Conservation (phyloP, 192 early-diverging fungal species). For the Entomortierella chlamydospora region DNA sequence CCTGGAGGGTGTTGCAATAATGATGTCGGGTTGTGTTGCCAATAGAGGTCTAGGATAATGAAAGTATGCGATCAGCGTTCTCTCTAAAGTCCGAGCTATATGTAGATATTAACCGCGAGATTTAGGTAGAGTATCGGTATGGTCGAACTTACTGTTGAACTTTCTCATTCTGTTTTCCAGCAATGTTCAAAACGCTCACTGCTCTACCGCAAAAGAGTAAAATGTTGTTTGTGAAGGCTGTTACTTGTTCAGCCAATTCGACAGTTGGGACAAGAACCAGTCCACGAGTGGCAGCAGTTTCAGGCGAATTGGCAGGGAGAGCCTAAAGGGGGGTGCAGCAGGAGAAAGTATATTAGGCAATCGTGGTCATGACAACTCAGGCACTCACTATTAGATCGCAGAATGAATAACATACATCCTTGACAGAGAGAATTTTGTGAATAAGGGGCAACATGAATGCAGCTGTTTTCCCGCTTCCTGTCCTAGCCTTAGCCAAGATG, state of each 20-base stretch:
- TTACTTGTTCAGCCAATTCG: constrained; percentile 96
- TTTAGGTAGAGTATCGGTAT: neutral
- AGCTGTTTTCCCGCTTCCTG: constrained; percentile 97
- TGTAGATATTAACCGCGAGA: no score
- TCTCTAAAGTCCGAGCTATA: no score
- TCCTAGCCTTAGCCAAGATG: constrained; percentile 91
- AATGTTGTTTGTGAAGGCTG: constrained; percentile 78
- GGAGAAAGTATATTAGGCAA: neutral
- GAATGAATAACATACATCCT: constrained; percentile 61
- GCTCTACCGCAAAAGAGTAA: constrained; percentile 76
- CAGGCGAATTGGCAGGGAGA: constrained; percentile 47
- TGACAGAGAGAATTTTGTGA: constrained; percentile 87
- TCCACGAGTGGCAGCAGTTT: constrained; percentile 56
- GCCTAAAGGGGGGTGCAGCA: constrained; percentile 21
- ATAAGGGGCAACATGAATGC: constrained; percentile 93
- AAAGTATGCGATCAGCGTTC: no score
- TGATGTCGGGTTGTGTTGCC: constrained; percentile 85
- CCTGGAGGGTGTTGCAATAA: constrained; percentile 89
- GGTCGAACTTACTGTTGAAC: constrained; percentile 62
- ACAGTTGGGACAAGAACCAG: constrained; percentile 94
- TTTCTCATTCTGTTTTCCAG: constrained; percentile 63
- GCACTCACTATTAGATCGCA: neutral
- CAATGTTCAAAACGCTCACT: constrained; percentile 75
- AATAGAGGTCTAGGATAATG: constrained; percentile 72
- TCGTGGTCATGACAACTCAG: neutral